Percentiles rank a stretch among this genome's conserved stretches.
Conservation (phyloP, 176 grass and related monocot species). For the Oryza officinalis region DNA sequence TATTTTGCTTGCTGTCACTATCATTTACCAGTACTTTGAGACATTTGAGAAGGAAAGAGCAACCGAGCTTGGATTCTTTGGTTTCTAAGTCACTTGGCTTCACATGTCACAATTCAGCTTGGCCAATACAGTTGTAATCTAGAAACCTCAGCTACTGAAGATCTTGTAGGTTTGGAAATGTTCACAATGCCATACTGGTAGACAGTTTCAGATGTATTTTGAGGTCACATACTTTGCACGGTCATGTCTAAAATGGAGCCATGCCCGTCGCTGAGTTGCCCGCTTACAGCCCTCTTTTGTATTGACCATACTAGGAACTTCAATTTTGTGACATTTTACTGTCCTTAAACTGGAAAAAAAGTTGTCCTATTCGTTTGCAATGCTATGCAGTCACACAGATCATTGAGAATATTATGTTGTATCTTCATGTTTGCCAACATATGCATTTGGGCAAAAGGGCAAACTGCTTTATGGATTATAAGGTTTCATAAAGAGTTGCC, state of each 20-base stretch:
- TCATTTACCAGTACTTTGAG: slow-evolving; percentile 64
- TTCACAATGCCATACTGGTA: background rate
- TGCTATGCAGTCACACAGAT: background rate
- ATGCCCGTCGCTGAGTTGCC: background rate
- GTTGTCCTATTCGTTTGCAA: background rate
- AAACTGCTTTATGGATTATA: background rate
- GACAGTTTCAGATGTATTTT: background rate
- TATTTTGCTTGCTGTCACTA: slow-evolving; percentile 52
- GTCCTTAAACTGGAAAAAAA: background rate
- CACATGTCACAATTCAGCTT: background rate
- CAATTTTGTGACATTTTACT: background rate
- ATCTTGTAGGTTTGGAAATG: background rate
- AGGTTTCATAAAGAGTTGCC: too few relatives aligned
- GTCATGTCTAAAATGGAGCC: background rate
- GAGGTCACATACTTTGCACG: background rate
- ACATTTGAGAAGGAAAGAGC: slow-evolving; percentile 61
- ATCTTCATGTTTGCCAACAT: background rate
- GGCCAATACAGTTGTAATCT: background rate
- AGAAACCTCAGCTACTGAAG: background rate
- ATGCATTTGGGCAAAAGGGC: background rate
- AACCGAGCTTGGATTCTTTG: slow-evolving; percentile 53
- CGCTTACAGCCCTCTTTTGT: background rate
- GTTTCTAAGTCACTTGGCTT: slow-evolving; percentile 29
- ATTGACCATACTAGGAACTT: slow-evolving; percentile 6
- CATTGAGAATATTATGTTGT: background rate